Evolutionary conservation across 805 yeast species (phyloP).

Genomic region (Metahyphopichia silvanorum): DNA sequence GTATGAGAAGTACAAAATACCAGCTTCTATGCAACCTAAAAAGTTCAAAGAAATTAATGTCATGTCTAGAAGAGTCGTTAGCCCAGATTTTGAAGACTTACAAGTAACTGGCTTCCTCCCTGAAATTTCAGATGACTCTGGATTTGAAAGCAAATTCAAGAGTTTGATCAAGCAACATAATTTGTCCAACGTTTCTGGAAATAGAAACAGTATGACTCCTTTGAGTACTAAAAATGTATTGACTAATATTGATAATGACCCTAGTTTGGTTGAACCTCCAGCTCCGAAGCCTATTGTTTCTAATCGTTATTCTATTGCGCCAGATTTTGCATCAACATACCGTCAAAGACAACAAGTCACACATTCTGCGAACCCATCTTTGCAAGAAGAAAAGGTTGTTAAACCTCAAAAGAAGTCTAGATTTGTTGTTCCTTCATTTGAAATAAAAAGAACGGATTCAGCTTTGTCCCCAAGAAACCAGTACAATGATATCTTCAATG

Average conservation of each 20-base stretch:
- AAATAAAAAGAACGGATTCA: constrained; percentile 36
- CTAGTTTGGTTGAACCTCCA: constrained; percentile 4
- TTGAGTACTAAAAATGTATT: constrained; percentile 28
- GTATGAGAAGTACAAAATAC: constrained; percentile 18
- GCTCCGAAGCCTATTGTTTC: constrained; percentile 1
- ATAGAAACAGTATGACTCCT: constrained; percentile 21
- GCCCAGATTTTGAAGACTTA: constrained; percentile 40
- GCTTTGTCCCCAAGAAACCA: constrained; percentile 31
- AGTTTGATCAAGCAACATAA: constrained; percentile 21
- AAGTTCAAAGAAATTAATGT: constrained; percentile 41
- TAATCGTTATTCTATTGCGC: constrained; percentile 1
- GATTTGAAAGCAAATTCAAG: constrained; percentile 43
- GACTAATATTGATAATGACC: constrained; percentile 15
- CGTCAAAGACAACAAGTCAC: not conserved
- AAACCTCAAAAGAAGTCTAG: constrained; percentile 18
- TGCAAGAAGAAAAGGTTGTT: not conserved
- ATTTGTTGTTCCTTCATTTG: constrained; percentile 41
- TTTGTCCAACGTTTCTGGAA: constrained; percentile 12
- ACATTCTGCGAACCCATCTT: no score
- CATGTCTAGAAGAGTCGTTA: constrained; percentile 39
- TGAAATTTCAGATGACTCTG: constrained; percentile 46
- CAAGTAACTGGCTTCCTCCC: constrained; percentile 43
- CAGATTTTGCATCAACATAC: constrained; percentile 1
- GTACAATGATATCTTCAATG: constrained; percentile 36
- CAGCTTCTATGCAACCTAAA: constrained; percentile 23